Percentiles rank a stretch among this genome's conserved stretches.
Conservation (phyloP, 2,329 filamentous ascomycete genomes). For the Fusarium tricinctum region DNA sequence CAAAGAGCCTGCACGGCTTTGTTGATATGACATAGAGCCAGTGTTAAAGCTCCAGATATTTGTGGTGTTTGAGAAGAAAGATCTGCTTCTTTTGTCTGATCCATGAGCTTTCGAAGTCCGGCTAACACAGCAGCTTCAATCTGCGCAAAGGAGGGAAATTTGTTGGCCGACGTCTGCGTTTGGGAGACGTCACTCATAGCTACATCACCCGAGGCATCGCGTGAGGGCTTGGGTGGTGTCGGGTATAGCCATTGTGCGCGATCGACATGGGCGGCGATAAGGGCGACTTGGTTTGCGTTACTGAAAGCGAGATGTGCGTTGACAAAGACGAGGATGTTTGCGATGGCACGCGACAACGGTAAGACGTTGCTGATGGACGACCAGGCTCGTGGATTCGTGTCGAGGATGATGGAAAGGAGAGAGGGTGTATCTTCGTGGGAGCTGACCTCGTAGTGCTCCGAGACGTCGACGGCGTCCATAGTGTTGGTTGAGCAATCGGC, state of each 20-base stretch:
- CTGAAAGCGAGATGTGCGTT: conserved; percentile 96
- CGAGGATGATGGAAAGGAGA: conserved; percentile 89
- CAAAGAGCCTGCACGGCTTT: conserved; percentile 78
- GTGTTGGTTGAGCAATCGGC: conserved; percentile 48
- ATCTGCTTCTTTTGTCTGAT: conserved; percentile 73
- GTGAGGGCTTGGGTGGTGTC: conserved; percentile 53
- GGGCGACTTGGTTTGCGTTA: conserved; percentile 91
- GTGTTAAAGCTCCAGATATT: conserved; percentile 89
- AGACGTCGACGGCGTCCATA: conserved; percentile 70
- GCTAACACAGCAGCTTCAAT: conserved; percentile 85
- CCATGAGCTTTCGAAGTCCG: conserved; percentile 81
- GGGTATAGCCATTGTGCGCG: conserved; percentile 93
- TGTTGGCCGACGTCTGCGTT: conserved; percentile 74
- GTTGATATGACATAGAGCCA: conserved; percentile 92
- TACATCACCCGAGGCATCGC: conserved; percentile 64
- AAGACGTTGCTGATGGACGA: conserved; percentile 80
- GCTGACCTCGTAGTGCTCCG: conserved; percentile 71
- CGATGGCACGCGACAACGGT: conserved; percentile 85
- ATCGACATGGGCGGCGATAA: conserved; percentile 90
- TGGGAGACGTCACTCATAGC: conserved; percentile 67
- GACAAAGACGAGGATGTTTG: conserved; percentile 93
- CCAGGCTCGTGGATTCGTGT: conserved; percentile 98
- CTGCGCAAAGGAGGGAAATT: conserved; percentile 91
- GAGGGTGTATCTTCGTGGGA: conserved; percentile 76
- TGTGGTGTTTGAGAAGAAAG: conserved; percentile 84